phyloP scores from a whole-genome alignment of 2,329 filamentous ascomycete genomes.

The Lojkania enalia region DNA sequence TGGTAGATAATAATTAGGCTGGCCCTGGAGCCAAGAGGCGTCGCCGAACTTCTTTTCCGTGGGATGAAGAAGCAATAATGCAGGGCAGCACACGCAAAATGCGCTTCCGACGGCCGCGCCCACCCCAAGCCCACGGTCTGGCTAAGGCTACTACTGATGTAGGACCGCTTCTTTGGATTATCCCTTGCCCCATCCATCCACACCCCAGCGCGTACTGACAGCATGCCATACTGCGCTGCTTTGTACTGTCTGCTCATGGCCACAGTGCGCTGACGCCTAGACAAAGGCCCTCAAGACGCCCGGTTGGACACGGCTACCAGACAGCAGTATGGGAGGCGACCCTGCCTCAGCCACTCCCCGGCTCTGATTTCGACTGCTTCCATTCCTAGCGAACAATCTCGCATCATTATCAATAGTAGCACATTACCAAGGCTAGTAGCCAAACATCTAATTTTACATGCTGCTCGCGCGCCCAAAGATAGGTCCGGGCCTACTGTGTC shows the following conservation, averaged over 20 bases:
- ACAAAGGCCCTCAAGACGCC: conserved; percentile 16
- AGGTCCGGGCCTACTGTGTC: too few species aligned
- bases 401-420: too few species aligned
- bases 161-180: conserved; percentile 21
- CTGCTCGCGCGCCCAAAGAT: too few species aligned
- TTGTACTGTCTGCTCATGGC: conserved; percentile 10
- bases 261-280: conserved; percentile 10
- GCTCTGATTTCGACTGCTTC: conserved; percentile 40
- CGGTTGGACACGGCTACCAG: conserved; percentile 28
- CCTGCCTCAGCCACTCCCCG: conserved; percentile 33
- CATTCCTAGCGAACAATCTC: too few species aligned
- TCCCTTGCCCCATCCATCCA: conserved; percentile 18
- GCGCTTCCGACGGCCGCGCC: conserved; percentile 7
- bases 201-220: conserved; percentile 1
- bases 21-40: conserved; percentile 40
- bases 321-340: too few species aligned
- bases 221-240: background rate
- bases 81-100: conserved; percentile 30
- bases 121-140: conserved; percentile 25
- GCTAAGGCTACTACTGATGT: conserved; percentile 24
- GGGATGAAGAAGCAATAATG: conserved; percentile 44
- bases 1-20: conserved; percentile 29
- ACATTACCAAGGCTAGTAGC: too few species aligned
- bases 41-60: conserved; percentile 44
- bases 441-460: too few species aligned